Percentiles rank a stretch among this genome's conserved stretches.
Conservation (phyloP, 768 basidiomycete genomes). For the Astraeus odoratus region DNA sequence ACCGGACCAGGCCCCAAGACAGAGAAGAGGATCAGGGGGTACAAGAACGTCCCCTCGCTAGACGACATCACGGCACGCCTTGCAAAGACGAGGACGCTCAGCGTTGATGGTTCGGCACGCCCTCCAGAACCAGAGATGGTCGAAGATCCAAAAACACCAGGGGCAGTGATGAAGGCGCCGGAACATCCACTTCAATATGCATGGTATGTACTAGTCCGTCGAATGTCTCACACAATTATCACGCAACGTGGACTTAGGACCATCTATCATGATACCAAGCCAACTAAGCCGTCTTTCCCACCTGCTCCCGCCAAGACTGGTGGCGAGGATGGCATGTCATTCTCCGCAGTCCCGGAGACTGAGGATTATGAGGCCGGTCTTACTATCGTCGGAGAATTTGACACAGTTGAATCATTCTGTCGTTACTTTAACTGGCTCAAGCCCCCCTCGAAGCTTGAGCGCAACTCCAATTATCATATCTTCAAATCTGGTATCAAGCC, state of each 20-base stretch:
- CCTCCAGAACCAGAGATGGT: conserved; percentile 75
- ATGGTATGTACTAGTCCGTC: conserved; percentile 46
- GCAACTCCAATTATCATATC: conserved; percentile 90
- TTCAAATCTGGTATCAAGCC: conserved; percentile 94
- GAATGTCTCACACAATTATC: background rate
- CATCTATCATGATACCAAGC: conserved; percentile 83
- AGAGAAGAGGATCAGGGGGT: conserved; percentile 48
- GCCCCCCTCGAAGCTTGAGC: conserved; percentile 81
- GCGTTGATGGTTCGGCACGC: conserved; percentile 51
- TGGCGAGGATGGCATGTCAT: conserved; percentile 23
- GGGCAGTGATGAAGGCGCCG: conserved; percentile 55
- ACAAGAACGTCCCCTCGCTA: conserved; percentile 83
- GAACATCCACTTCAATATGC: conserved; percentile 82
- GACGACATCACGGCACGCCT: conserved; percentile 80
- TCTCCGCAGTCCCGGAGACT: conserved; percentile 50
- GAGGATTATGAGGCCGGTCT: conserved; percentile 81
- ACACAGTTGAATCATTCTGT: conserved; percentile 86
- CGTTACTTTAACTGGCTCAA: conserved; percentile 94
- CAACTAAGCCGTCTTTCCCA: conserved; percentile 51
- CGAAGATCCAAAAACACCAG: conserved; percentile 79
- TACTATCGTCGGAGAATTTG: conserved; percentile 82
- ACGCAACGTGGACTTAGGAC: conserved; percentile 48
- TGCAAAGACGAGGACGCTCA: conserved; percentile 60
- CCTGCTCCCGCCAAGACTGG: conserved; percentile 31
- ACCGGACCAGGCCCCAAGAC: conserved; percentile 24